Evolutionary conservation across 1,284 basidiomycete species (phyloP).

Genomic region (Moesziomyces parantarcticus): DNA sequence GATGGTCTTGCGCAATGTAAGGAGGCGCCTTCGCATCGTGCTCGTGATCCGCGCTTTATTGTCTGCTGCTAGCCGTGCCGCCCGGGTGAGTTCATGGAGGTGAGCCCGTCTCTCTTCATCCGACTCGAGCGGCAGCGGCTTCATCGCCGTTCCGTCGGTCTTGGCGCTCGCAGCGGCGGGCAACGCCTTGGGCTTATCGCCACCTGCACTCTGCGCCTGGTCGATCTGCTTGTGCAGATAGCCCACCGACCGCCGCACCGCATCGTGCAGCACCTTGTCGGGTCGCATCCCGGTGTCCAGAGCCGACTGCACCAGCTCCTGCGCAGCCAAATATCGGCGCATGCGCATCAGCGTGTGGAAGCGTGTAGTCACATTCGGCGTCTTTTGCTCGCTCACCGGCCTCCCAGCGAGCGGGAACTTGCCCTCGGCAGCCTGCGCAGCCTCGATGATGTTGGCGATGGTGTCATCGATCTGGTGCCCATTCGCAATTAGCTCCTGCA

Average conservation of each 20-base stretch:
- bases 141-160: background rate
- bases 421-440: conserved; percentile 15
- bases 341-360: conserved; percentile 32
- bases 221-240: conserved; percentile 20
- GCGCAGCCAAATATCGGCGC: conserved; percentile 31
- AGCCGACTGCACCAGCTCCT: conserved; percentile 30
- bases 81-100: conserved; percentile 17
- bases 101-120: conserved; percentile 4
- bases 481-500: conserved; percentile 23
- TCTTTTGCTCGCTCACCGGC: conserved; percentile 12
- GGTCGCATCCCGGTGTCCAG: conserved; percentile 21
- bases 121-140: background rate
- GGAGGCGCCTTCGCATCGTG: background rate
- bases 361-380: conserved; percentile 31
- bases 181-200: background rate
- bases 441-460: conserved; percentile 44
- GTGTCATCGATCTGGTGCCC: conserved; percentile 35
- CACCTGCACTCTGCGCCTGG: background rate
- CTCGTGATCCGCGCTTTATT: conserved; percentile 14
- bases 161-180: background rate
- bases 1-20: conserved; percentile 5
- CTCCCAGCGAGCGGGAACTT: conserved; percentile 21
- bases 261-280: conserved; percentile 33
- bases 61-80: background rate
- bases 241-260: conserved; percentile 14